Conservation (phyloP, 805 yeast genomes). For the Yarrowia sp. region DNA sequence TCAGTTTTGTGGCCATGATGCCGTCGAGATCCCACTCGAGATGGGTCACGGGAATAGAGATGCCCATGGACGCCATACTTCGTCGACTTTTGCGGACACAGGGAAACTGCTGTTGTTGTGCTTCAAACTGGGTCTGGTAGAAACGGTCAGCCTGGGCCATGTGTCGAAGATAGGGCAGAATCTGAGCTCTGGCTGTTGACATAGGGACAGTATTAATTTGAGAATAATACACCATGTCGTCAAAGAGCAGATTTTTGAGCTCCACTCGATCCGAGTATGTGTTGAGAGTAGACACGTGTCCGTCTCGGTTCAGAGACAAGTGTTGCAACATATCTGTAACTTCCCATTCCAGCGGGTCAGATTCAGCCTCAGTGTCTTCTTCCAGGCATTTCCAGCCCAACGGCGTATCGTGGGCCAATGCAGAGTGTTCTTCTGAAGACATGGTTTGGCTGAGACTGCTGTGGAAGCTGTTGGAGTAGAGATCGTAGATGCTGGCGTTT, state of each 20-base stretch:
- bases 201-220: neutral
- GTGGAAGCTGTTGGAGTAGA: neutral
- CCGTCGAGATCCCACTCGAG: constrained; percentile 27
- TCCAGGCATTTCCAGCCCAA: constrained; percentile 32
- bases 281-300: neutral
- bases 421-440: neutral
- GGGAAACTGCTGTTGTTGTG: neutral
- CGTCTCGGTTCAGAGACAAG: neutral
- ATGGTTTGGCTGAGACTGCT: neutral
- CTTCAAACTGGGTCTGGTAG: constrained; percentile 16
- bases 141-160: constrained; percentile 35
- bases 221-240: neutral
- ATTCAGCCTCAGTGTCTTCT: constrained; percentile 28
- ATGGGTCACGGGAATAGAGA: constrained; percentile 27
- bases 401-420: constrained; percentile 4
- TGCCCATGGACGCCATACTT: constrained; percentile 31
- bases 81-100: constrained; percentile 29
- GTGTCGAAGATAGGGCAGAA: constrained; percentile 34
- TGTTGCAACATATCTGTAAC: constrained; percentile 25
- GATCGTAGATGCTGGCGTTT: neutral
- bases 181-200: constrained; percentile 28
- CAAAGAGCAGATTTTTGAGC: neutral
- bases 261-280: constrained; percentile 16
- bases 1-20: neutral
- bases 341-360: neutral